Evolutionary conservation across 2,329 filamentous ascomycete genomes (phyloP), one percentile per base, ranked within the genome.

Genomic region (Fusarium sp.): DNA sequence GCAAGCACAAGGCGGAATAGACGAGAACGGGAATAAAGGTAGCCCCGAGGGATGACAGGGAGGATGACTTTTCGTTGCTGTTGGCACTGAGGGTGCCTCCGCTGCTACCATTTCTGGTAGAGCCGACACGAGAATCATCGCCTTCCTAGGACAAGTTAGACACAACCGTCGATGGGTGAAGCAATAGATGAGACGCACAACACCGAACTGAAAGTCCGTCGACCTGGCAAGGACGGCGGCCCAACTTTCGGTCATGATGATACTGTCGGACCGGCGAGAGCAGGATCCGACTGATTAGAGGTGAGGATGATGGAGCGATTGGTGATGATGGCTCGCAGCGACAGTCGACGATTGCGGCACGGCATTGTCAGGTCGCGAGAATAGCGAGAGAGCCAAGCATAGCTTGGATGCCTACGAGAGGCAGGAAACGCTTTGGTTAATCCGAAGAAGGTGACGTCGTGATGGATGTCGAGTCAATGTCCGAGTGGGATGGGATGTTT

Each of bases 21-120:
- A 90, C 78, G 71, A 85, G 75, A 16, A 90, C 85, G 20, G 90
- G 90, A 1, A 89, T 78, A 50, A 91, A 86, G 22, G 89, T 91
- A 74, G 84, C 85, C 41, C 87, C 82, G 6, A 84, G 80, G 50
- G 83, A 83, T 35, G 79, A 69, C 9, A 82, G 69, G 11, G 83
- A 84, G 1, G 82, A 78, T 11, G 80, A 80, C 57, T 84, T 84
- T 67, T 76, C 81, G 48, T 67, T 75, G 20, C 78, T 77, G 18
- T 76, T 59, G 29, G 80, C 79, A 58, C 81, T 84, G 27, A 84
- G 61, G 13, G 83, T 84, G 64, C 83, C 83, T 6, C 78, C 79
- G 1, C 71, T 69, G 5, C 82, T 80, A 48, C 81, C 82, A 52
- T 83, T 77, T 56, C 82, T 80, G 41, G 75, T 77, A 31, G 83